These are phyloP conservation scores for Fonsecaea erecta DNA, from an alignment of 2,329 filamentous ascomycete species.

Conservation along the genomic window DNA sequence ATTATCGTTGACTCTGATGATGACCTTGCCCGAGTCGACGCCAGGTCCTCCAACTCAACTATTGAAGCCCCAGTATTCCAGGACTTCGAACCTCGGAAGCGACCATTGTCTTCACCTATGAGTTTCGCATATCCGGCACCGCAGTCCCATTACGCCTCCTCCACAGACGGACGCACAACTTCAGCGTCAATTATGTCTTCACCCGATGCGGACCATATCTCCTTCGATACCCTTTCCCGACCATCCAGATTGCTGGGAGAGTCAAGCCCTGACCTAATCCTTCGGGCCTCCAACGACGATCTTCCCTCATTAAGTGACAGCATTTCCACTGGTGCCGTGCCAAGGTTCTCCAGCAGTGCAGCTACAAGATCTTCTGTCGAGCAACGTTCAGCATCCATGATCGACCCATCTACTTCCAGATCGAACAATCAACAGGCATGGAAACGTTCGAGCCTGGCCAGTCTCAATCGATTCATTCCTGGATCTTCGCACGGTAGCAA, in stretches of 20 bases:
- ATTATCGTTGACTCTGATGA: slow-evolving; percentile 37
- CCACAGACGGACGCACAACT: slow-evolving; percentile 43
- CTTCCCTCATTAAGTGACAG: slow-evolving; percentile 57
- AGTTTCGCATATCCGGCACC: slow-evolving; percentile 48
- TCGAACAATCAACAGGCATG: slow-evolving; percentile 42
- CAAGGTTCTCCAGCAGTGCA: slow-evolving; percentile 51
- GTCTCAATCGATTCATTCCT: slow-evolving; percentile 53
- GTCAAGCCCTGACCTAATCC: slow-evolving; percentile 42
- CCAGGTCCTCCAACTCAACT: slow-evolving; percentile 38
- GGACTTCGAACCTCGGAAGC: slow-evolving; percentile 42
- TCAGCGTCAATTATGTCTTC: slow-evolving; percentile 53
- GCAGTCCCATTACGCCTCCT: slow-evolving; percentile 46
- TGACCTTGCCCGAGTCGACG: slow-evolving; percentile 28
- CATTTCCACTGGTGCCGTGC: slow-evolving; percentile 51
- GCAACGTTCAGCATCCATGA: slow-evolving; percentile 53
- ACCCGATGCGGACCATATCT: slow-evolving; percentile 48
- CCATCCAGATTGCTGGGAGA: slow-evolving; percentile 46
- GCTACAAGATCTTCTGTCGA: slow-evolving; percentile 47
- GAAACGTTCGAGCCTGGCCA: slow-evolving; percentile 55
- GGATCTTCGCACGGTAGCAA: slow-evolving; percentile 48
- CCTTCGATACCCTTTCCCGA: slow-evolving; percentile 48
- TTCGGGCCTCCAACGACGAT: slow-evolving; percentile 53
- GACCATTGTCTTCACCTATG: slow-evolving; percentile 49
- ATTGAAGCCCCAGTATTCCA: slow-evolving; percentile 34
- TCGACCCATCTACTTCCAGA: slow-evolving; percentile 48